These are phyloP conservation scores for Suillus lakei DNA, from an alignment of 768 basidiomycete genomes.

Conservation along the genomic window DNA sequence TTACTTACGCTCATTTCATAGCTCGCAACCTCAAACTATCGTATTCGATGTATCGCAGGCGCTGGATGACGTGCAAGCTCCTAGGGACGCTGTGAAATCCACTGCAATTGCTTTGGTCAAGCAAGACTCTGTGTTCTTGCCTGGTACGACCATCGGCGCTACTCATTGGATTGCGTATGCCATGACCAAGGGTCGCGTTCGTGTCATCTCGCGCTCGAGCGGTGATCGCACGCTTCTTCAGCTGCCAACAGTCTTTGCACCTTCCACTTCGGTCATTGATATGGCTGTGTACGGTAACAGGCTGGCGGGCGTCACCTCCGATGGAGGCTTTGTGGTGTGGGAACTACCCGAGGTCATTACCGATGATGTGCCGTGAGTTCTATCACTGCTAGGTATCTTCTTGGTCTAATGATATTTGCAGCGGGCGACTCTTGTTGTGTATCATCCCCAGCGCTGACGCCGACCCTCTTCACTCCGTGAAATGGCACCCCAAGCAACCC, in stretches of 20 bases:
- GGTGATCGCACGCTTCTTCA: slow-evolving; percentile 88
- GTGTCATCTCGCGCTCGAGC: slow-evolving; percentile 86
- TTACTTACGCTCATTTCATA: slow-evolving; percentile 29
- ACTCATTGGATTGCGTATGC: slow-evolving; percentile 94
- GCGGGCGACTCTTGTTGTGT: slow-evolving; percentile 71
- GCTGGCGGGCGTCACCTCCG: slow-evolving; percentile 84
- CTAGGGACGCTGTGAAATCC: slow-evolving; percentile 80
- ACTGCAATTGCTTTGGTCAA: slow-evolving; percentile 89
- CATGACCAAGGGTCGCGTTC: slow-evolving; percentile 90
- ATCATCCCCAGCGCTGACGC: slow-evolving; percentile 60
- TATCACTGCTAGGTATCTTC: slow-evolving; percentile 20
- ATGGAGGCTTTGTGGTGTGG: slow-evolving; percentile 91
- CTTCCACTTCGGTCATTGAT: slow-evolving; percentile 70
- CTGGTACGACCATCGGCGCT: slow-evolving; percentile 87
- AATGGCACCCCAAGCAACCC: slow-evolving; percentile 86
- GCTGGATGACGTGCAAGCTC: slow-evolving; percentile 76
- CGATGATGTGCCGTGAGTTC: slow-evolving; percentile 80
- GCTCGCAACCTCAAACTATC: slow-evolving; percentile 68
- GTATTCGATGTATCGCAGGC: slow-evolving; percentile 76
- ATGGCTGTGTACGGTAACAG: slow-evolving; percentile 87
- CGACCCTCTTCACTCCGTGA: slow-evolving; percentile 78
- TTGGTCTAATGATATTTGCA: slow-evolving; percentile 33
- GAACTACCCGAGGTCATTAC: slow-evolving; percentile 82
- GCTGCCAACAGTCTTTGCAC: slow-evolving; percentile 64
- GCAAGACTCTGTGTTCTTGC: slow-evolving; percentile 83